Base-by-base conservation (phyloP, 2,329 filamentous ascomycete species). In the Calonectria ilicicola region DNA sequence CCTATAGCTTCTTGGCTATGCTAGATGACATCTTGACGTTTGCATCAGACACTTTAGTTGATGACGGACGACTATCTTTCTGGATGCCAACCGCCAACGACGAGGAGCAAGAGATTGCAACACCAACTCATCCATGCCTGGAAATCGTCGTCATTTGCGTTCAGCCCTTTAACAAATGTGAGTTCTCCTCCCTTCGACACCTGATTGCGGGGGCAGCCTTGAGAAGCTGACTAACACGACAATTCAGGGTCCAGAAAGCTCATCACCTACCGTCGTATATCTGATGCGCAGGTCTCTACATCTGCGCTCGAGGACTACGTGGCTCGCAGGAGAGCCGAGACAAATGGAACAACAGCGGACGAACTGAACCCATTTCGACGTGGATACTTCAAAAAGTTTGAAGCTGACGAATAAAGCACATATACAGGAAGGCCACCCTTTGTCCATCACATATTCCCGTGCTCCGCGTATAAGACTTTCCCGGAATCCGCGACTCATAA, bases 1-100 rank as follows among this genome's bases (percentile, higher is more conserved):
- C 96, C 0, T 99, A 99, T 83, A 95, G 95, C 77, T 98, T 99
- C 82, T 88, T 94, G 46, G 93, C 94, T 7, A 95, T 99, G 91
- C 89, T 98, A 23, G 92, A 95, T 79, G 95, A 98, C 82, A 95
- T 99, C 65, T 89, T 98, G 7, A 89, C 92, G 23, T 98, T 99
- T 80, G 92, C 95, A 6, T 90, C 92, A 1, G 87, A 90, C 15
- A 94, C 93, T 1, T 87, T 99, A 1, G 94, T 98, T 9, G 92
- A 95, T 65, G 85, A 91, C 74, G 97, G 95, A 0, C 89, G 97
- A 32, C 83, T 99, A 12, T 94, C 94, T 9, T 97, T 99, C 87
- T 99, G 97, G 97, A 98, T 98, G 94, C 97, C 97, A 0, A 98
- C 95, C 0, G 93, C 95, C 32, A 95, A 95, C 80, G 90, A 95